These are phyloP conservation scores for Athelia psychrophila DNA, from an alignment of 1,284 basidiomycete species.

Conservation along the genomic window DNA sequence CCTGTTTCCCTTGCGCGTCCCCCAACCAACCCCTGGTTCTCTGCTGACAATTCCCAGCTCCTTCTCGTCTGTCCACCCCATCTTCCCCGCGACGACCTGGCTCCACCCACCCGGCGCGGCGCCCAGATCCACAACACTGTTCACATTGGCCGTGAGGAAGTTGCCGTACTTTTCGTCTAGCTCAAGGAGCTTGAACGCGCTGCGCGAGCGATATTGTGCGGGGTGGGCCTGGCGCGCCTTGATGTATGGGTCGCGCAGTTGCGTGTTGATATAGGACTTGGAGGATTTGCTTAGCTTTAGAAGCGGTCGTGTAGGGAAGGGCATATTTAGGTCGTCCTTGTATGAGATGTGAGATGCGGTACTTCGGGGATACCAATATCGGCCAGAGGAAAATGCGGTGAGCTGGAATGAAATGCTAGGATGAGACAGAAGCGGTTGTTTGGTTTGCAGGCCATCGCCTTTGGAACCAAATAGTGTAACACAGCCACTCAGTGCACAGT, in stretches of 20 bases:
- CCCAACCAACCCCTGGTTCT: constrained; percentile 1
- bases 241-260: constrained; percentile 67
- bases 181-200: constrained; percentile 84
- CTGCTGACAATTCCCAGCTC: background rate
- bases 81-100: constrained; percentile 68
- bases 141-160: constrained; percentile 53
- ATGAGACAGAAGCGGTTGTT: background rate
- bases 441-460: background rate
- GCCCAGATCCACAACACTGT: constrained; percentile 77
- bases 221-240: constrained; percentile 48
- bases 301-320: background rate
- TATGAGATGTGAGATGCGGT: background rate
- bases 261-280: constrained; percentile 59
- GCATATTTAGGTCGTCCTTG: background rate
- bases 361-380: too few species aligned
- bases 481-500: too few species aligned
- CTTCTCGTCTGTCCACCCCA: constrained; percentile 37
- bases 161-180: constrained; percentile 51
- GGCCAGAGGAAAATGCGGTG: too few species aligned
- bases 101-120: constrained; percentile 90
- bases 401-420: too few species aligned
- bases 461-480: background rate
- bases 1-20: constrained; percentile 3
- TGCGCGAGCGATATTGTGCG: constrained; percentile 66
- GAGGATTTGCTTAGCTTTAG: constrained; percentile 25